Conservation (phyloP, 805 yeast species). For the Kockiozyma suomiensis region DNA sequence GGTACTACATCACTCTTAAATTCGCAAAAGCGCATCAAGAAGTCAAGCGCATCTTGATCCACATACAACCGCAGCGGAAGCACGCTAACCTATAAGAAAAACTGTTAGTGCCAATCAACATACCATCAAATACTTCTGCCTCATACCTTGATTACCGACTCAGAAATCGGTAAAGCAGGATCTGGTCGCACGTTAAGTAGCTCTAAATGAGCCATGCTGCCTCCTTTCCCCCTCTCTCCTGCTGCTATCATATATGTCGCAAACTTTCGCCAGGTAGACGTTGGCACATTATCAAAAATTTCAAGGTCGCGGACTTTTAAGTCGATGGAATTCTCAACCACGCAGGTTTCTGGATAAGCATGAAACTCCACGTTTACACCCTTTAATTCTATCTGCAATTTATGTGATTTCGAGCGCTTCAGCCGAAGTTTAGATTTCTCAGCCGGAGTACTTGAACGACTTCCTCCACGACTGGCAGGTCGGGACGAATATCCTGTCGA, state of each 20-base stretch:
- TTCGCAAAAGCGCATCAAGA: constrained; percentile 74
- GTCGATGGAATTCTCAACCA: constrained; percentile 44
- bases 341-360: constrained; percentile 47
- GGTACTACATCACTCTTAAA: constrained; percentile 63
- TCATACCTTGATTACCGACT: constrained; percentile 57
- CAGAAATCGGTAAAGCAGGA: constrained; percentile 65
- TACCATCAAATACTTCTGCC: too few species aligned
- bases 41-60: constrained; percentile 92
- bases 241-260: constrained; percentile 67
- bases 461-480: constrained; percentile 10
- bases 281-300: constrained; percentile 73
- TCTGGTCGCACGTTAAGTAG: constrained; percentile 68
- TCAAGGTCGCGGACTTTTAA: constrained; percentile 58
- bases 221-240: constrained; percentile 70
- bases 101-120: too few species aligned
- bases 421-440: constrained; percentile 51
- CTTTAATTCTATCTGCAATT: constrained; percentile 57
- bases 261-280: constrained; percentile 90
- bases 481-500: constrained; percentile 19
- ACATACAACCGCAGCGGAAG: constrained; percentile 81
- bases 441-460: constrained; percentile 21
- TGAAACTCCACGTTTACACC: constrained; percentile 56
- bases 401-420: constrained; percentile 65
- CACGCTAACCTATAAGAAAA: constrained; percentile 43
- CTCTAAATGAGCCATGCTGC: constrained; percentile 59